Conservation (phyloP, 306 rosid species). For the Cercis canadensis region DNA sequence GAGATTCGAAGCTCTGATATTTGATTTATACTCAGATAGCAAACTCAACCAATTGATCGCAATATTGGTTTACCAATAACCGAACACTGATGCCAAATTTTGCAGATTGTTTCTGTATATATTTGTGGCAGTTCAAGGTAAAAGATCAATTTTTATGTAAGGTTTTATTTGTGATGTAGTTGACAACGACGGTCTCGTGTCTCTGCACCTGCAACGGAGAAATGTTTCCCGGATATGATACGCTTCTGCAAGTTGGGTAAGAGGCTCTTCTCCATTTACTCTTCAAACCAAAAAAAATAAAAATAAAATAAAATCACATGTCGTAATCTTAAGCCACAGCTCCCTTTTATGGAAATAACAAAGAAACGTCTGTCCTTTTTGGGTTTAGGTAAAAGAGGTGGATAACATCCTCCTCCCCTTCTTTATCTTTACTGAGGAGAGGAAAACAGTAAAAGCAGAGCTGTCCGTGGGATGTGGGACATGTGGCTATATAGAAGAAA, state of each 20-base stretch:
- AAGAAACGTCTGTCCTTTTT: neutral
- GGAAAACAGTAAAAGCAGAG: no score
- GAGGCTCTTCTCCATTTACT: constrained; percentile 26
- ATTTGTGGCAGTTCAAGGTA: neutral
- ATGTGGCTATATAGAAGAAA: neutral
- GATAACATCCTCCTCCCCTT: no score
- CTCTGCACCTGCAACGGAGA: constrained; percentile 85
- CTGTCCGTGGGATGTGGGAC: no score
- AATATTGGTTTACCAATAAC: neutral
- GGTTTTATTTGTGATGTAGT: constrained; percentile 59
- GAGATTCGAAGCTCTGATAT: constrained; percentile 11
- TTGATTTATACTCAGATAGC: neutral
- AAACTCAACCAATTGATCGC: constrained; percentile 1
- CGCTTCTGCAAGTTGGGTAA: constrained; percentile 88
- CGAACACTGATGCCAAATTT: neutral
- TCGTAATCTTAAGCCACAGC: no score
- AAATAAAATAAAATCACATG: no score
- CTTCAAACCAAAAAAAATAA: no score
- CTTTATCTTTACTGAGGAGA: neutral
- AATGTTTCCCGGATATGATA: constrained; percentile 82
- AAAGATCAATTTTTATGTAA: constrained; percentile 21
- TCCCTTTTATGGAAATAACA: neutral
- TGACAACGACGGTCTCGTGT: constrained; percentile 67
- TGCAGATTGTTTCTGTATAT: neutral
- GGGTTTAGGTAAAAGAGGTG: neutral